Percentiles rank a stretch among this genome's conserved stretches.
Evolutionary conservation across 1,284 basidiomycete genomes (phyloP).

Genomic region (Ganoderma meredithae): DNA sequence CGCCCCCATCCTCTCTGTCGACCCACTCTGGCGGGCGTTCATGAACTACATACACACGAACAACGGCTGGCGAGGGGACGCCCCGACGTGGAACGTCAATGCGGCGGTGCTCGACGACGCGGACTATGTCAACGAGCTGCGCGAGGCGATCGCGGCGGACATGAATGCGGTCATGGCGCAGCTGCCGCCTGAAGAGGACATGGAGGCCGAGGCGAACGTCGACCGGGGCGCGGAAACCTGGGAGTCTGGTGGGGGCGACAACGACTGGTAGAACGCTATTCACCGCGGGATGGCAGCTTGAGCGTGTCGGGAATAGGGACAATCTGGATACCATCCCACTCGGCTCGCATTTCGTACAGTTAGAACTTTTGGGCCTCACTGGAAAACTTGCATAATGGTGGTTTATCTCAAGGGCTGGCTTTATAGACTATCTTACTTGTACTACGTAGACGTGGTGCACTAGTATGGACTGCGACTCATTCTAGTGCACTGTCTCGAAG

Average conservation of each 20-base stretch:
- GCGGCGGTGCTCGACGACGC: slow-evolving; percentile 40
- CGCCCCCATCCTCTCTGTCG: slow-evolving; percentile 56
- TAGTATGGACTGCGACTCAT: too few relatives aligned
- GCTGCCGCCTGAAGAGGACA: slow-evolving; percentile 53
- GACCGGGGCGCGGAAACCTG: slow-evolving; percentile 15
- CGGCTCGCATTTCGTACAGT: background rate
- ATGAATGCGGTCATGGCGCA: slow-evolving; percentile 60
- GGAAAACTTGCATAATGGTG: background rate
- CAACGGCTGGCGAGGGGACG: slow-evolving; percentile 56
- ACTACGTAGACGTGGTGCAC: too few relatives aligned
- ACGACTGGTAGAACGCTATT: background rate
- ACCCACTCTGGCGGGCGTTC: slow-evolving; percentile 59
- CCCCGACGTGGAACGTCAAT: slow-evolving; percentile 58
- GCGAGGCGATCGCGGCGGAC: slow-evolving; percentile 47
- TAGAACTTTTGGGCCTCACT: background rate
- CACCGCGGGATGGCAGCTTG: background rate
- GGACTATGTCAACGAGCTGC: slow-evolving; percentile 40
- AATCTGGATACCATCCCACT: background rate
- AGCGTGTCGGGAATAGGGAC: background rate
- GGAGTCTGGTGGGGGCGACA: slow-evolving; percentile 2
- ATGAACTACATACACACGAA: slow-evolving; percentile 56
- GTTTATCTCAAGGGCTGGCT: too few relatives aligned
- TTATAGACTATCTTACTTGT: too few relatives aligned
- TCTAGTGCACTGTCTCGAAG: too few relatives aligned
- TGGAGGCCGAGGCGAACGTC: slow-evolving; percentile 34